Conservation (phyloP, 441 rosid genomes). For the Isatis lusitanica region DNA sequence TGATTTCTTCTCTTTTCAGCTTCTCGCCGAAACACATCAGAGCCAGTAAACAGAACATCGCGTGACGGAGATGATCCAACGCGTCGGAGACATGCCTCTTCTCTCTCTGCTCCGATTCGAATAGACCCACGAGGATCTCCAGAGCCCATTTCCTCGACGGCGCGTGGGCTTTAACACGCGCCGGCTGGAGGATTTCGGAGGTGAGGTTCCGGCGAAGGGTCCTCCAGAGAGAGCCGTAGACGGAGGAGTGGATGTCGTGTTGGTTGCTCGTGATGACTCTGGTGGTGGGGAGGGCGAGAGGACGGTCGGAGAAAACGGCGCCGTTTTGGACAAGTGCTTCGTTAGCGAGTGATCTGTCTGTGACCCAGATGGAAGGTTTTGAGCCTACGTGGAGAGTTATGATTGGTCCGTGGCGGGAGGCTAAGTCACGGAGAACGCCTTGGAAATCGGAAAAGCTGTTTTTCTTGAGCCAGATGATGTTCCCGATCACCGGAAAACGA, state of each 20-base stretch:
- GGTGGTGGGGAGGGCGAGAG: constrained; percentile 35
- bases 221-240: constrained; percentile 38
- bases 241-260: constrained; percentile 40
- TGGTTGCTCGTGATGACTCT: constrained; percentile 33
- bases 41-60: constrained; percentile 39
- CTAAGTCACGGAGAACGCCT: constrained; percentile 33
- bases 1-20: constrained; percentile 34
- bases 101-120: constrained; percentile 31
- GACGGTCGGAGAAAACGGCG: constrained; percentile 35
- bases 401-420: constrained; percentile 38
- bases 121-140: constrained; percentile 23
- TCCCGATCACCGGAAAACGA: constrained; percentile 33
- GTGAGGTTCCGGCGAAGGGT: constrained; percentile 38
- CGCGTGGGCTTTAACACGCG: constrained; percentile 34
- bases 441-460: constrained; percentile 38
- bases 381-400: constrained; percentile 37
- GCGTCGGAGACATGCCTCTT: constrained; percentile 25
- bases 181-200: constrained; percentile 33
- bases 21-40: constrained; percentile 46
- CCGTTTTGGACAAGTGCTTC: constrained; percentile 39
- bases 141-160: constrained; percentile 38
- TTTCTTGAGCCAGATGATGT: constrained; percentile 39
- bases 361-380: constrained; percentile 36
- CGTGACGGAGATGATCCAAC: constrained; percentile 34
- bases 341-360: constrained; percentile 36